Evolutionary conservation across 345 rosid genomes (phyloP).

Genomic region (Raphanus raphanistrum): DNA sequence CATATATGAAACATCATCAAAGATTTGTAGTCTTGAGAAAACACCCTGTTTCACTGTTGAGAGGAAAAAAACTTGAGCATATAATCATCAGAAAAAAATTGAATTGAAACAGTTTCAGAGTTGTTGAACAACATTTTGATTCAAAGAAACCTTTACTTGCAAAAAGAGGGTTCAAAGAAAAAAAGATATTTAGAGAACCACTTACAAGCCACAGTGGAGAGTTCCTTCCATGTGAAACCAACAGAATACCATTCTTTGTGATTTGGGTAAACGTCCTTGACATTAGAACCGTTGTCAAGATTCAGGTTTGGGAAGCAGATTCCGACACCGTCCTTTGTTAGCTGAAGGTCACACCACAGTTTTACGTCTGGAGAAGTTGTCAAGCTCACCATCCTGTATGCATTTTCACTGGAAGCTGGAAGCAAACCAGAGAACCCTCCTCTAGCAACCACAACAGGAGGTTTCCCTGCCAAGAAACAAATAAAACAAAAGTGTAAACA

Average conservation of each 20-base stretch:
- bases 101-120: conserved; percentile 5
- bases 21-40: conserved; percentile 42
- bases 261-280: neutral
- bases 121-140: neutral
- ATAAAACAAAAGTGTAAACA: conserved; percentile 9
- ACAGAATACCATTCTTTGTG: conserved; percentile 47
- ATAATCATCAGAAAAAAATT: neutral
- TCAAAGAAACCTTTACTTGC: conserved; percentile 23
- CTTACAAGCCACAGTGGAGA: conserved; percentile 43
- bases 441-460: conserved; percentile 62
- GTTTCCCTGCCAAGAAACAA: conserved; percentile 45
- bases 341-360: conserved; percentile 75
- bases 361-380: conserved; percentile 41
- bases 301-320: conserved; percentile 59
- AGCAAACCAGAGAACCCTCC: conserved; percentile 80
- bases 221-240: conserved; percentile 47
- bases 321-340: conserved; percentile 67
- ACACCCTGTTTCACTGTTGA: conserved; percentile 53
- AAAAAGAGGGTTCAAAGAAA: conserved; percentile 35
- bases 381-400: conserved; percentile 33
- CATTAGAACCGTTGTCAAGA: conserved; percentile 49
- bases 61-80: too few relatives aligned
- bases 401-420: conserved; percentile 51
- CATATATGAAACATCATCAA: conserved; percentile 35
- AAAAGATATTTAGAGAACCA: conserved; percentile 4